Conservation (phyloP, 179 eudicot species). For the Silene coronaria region DNA sequence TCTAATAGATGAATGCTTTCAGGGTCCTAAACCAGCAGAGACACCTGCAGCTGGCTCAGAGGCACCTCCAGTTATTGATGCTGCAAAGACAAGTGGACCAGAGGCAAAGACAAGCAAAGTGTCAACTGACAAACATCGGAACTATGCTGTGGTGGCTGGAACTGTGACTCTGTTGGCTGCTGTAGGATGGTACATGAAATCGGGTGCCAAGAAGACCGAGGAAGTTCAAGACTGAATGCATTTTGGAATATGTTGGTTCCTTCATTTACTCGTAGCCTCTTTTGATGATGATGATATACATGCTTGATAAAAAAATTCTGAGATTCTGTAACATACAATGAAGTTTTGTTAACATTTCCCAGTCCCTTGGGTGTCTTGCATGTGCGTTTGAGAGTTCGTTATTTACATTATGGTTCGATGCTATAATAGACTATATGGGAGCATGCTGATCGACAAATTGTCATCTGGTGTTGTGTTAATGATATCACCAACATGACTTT, state of each 20-base stretch:
- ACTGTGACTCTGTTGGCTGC: conserved; percentile 47
- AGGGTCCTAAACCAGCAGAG: neutral
- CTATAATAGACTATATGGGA: conserved; percentile 5
- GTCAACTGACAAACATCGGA: conserved; percentile 66
- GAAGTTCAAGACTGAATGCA: conserved; percentile 57
- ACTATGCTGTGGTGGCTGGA: conserved; percentile 79
- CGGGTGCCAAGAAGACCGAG: conserved; percentile 54
- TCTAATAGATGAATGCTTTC: neutral
- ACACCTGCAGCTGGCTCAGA: conserved; percentile 23
- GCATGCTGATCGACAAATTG: neutral
- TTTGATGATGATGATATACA: neutral
- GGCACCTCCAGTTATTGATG: conserved; percentile 41
- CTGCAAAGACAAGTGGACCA: conserved; percentile 23
- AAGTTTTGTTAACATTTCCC: conserved; percentile 6
- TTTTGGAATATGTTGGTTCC: conserved; percentile 1
- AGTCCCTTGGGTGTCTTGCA: conserved; percentile 15
- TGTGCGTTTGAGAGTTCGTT: neutral
- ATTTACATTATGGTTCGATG: conserved; percentile 15
- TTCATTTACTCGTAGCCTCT: conserved; percentile 4
- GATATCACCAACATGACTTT: neutral
- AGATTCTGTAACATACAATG: conserved; percentile 19
- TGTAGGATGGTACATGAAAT: conserved; percentile 57
- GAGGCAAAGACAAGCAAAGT: conserved; percentile 32
- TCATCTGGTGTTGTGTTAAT: neutral
- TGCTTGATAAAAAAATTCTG: conserved; percentile 25